Evolutionary conservation across 768 basidiomycete species (phyloP).

Genomic region (Glaciozyma martinii): DNA sequence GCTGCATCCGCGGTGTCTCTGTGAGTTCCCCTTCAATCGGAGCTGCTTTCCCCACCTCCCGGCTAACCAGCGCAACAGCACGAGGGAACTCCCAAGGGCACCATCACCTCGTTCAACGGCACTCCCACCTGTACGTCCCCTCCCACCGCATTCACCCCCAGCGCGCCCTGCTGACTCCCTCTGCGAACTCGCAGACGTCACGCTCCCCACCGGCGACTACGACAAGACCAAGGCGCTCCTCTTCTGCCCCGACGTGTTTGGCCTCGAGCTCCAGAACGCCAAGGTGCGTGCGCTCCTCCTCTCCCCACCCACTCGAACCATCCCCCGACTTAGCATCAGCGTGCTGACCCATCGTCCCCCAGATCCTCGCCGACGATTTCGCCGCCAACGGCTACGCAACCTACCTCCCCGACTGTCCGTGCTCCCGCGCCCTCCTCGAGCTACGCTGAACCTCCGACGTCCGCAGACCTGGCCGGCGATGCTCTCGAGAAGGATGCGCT

Average conservation of each 20-base stretch:
- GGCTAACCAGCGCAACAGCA: constrained; percentile 9
- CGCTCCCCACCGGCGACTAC: constrained; percentile 45
- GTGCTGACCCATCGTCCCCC: neutral
- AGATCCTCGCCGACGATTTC: constrained; percentile 34
- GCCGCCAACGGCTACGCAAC: constrained; percentile 30
- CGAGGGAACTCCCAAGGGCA: constrained; percentile 39
- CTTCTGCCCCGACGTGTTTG: constrained; percentile 44
- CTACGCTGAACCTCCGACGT: neutral
- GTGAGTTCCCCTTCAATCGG: neutral
- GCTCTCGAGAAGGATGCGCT: constrained; percentile 35
- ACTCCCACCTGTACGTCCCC: constrained; percentile 41
- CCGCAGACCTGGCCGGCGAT: constrained; percentile 42
- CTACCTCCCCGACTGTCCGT: constrained; percentile 26
- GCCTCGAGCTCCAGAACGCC: constrained; percentile 21
- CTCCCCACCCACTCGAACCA: neutral
- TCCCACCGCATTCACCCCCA: neutral
- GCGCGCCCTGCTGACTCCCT: too few relatives aligned
- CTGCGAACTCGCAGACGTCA: constrained; percentile 41
- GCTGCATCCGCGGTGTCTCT: constrained; percentile 21
- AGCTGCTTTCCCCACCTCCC: neutral
- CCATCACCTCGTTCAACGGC: constrained; percentile 46
- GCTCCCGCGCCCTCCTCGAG: neutral
- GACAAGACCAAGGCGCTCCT: constrained; percentile 52
- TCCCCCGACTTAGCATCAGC: too few relatives aligned
- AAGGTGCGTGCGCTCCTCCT: neutral